Base-by-base conservation (phyloP, 805 yeast species). In the Lipomyces oligophaga region DNA sequence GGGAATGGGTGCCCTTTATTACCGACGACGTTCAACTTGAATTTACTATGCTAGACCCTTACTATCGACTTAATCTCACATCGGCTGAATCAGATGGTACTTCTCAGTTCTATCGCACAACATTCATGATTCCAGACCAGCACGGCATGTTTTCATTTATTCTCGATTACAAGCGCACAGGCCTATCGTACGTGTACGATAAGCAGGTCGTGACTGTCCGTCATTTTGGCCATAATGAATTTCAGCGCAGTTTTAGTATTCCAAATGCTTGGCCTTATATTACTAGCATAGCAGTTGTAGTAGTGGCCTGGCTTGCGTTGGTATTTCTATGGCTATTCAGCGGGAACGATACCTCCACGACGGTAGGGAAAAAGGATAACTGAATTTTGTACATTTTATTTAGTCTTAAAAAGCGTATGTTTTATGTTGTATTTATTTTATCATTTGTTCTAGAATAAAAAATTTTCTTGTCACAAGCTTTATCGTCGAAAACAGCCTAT, bases 191-290 rank as follows among this genome's bases (percentile, higher is more conserved):
- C 65, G 63, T 90, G 43, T 72, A 72, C 22, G 85, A 82, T 58
- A 74, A 76, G 52, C 74, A 75, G 44, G 80, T 83, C 16, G 86
- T 87, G 43, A 80, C 97, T 1, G 81, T 93, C 38, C 80, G 97
- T 66, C 97, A 93, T 66, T 75, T 85, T 60, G 97, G 97, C 49
- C 90, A 89, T 65, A 95, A 93, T 64, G 98, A 94, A 70, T 93
- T 80, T 71, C 81, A 83, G 52, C 79, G 97, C 67, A 82, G 94
- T 35, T 93, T 93, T 90, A 85, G 84, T 51, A 90, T 93, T 60
- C 74, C 95, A 24, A 89, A 89, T 66, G 78, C 97, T 1, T 87
- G 96, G 95, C 87, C 89, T 41, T 93, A 93, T 64, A 67, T 90
- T 52, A 73, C 84, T 19, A 75, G 88, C 39, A 81, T 89, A 13